Evolutionary conservation across 768 basidiomycete genomes (phyloP).

Genomic region (Albatrellus ellisii): DNA sequence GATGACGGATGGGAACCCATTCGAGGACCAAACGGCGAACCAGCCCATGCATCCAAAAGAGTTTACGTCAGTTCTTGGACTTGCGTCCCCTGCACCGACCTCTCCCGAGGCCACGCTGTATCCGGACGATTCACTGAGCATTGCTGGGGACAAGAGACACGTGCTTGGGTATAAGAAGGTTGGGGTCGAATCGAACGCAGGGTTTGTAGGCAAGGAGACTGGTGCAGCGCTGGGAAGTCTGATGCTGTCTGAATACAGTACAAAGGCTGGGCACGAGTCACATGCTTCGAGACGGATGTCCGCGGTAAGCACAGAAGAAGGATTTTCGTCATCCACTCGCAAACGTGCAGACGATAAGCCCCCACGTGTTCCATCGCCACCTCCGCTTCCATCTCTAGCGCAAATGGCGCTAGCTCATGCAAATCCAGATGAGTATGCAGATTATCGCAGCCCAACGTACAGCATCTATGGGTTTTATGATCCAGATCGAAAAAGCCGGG

Average conservation of each 20-base stretch:
- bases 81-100: constrained; percentile 22
- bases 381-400: constrained; percentile 55
- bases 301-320: too few relatives aligned
- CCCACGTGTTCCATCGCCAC: constrained; percentile 71
- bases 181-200: constrained; percentile 21
- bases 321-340: constrained; percentile 14
- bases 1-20: constrained; percentile 20
- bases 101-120: constrained; percentile 54
- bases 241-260: constrained; percentile 46
- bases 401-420: constrained; percentile 65
- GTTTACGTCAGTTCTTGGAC: constrained; percentile 26
- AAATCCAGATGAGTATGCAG: constrained; percentile 46
- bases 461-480: constrained; percentile 72
- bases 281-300: constrained; percentile 17
- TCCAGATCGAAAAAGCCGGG: constrained; percentile 40
- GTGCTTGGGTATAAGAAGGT: constrained; percentile 11
- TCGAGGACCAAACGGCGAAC: constrained; percentile 22
- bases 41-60: constrained; percentile 22
- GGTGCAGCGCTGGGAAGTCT: constrained; percentile 39
- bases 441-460: constrained; percentile 71
- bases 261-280: constrained; percentile 2
- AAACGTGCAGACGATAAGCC: constrained; percentile 42
- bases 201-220: constrained; percentile 26
- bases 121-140: constrained; percentile 62
- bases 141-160: constrained; percentile 27